Base-by-base conservation (phyloP, 805 yeast genomes). In the Saturnispora sanitii region DNA sequence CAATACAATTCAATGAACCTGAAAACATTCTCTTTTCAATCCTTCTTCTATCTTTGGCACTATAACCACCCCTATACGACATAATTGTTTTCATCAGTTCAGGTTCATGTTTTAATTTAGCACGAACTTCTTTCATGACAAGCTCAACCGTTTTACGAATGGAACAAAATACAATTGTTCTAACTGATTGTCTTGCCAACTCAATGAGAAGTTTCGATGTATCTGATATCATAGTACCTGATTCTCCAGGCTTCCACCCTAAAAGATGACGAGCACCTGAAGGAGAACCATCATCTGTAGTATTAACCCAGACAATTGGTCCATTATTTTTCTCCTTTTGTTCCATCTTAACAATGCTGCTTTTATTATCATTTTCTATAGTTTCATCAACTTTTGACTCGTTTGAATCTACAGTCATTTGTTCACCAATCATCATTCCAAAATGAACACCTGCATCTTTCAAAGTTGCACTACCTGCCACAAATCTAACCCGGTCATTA, bases 21-120 rank as follows among this genome's bases (percentile, higher is more conserved):
- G 73, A 74, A 56, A 92, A 92, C 96, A 92, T 85, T 50, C 83
- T 85, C 35, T 71, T 68, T 57, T 92, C 99, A 43, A 92, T 90
- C 41, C 76, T 71, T 48, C 98, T 71, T 48, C 99, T 70, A 53
- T 90, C 97, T 2, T 71, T 61, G 2, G 88, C 79, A 3, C 94
- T 76, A 54, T 92, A 92, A 1, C 99, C 99, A 28, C 97, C 98
- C 48, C 99, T 66, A 52, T 92, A 92, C 38, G 94, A 77, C 94
- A 86, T 84, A 3, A 88, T 80, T 43, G 79, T 81, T n/a, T 73
- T 63, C 3, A 68, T 53, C 37, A 75, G 52, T 25, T 72, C 71
- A 11, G 65, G 51, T 47, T 66, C 66, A 25, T 70, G 68, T 27
- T 66, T 61, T 26, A 79, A 64, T 15, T 67, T 57, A n/a, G 63